phyloP scores from a whole-genome alignment of 495 filamentous ascomycete genomes.

The Penicillium turbatum region DNA sequence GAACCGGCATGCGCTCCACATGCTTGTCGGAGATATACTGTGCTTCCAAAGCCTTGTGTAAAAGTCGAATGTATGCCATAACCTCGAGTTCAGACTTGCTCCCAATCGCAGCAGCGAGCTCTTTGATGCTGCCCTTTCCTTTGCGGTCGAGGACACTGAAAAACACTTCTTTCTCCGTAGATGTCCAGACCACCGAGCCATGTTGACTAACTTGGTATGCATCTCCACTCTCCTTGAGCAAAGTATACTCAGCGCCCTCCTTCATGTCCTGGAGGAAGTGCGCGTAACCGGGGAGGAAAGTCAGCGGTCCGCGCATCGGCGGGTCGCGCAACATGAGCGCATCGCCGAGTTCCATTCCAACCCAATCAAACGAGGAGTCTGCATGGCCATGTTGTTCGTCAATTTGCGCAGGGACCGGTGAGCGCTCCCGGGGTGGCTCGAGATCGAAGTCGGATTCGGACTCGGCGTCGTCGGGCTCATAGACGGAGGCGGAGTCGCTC shows the following conservation, averaged over 20 bases:
- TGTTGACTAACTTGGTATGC: slow-evolving; percentile 48
- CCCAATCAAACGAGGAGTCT: neutral
- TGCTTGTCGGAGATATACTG: slow-evolving; percentile 25
- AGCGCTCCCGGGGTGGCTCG: too few relatives aligned
- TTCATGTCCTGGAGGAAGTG: slow-evolving; percentile 56
- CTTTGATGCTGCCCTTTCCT: slow-evolving; percentile 54
- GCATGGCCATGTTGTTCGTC: neutral
- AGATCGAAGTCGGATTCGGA: slow-evolving; percentile 23
- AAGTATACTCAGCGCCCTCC: slow-evolving; percentile 26
- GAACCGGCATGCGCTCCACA: slow-evolving; percentile 18
- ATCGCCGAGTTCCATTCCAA: neutral
- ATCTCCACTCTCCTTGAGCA: slow-evolving; percentile 9
- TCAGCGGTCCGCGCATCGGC: slow-evolving; percentile 3
- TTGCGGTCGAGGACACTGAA: slow-evolving; percentile 60
- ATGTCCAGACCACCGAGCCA: slow-evolving; percentile 65
- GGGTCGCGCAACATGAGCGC: neutral
- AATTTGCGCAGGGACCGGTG: too few relatives aligned
- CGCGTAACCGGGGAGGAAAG: slow-evolving; percentile 43
- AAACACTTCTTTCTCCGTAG: slow-evolving; percentile 62
- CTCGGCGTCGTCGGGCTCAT: slow-evolving; percentile 27
- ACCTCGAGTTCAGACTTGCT: slow-evolving; percentile 76
- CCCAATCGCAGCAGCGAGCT: slow-evolving; percentile 58
- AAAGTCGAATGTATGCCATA: slow-evolving; percentile 56
- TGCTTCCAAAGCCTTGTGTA: slow-evolving; percentile 48
- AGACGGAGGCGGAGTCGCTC: slow-evolving; percentile 33